Evolutionary conservation across 2,329 filamentous ascomycete genomes (phyloP).

Genomic region (Colletotrichum cereale): DNA sequence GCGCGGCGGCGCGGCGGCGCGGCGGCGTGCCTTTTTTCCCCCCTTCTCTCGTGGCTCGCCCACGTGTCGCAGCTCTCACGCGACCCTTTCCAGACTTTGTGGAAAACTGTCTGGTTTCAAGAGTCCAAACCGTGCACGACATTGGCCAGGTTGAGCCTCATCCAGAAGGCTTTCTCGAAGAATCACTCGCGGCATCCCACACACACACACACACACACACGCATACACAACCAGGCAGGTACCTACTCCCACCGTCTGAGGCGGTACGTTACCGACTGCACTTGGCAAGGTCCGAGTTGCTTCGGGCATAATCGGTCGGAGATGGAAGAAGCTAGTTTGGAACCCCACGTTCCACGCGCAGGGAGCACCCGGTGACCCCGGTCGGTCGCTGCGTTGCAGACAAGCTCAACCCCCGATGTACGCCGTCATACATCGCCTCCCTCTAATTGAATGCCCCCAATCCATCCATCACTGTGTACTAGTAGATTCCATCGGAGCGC

Average conservation of each 20-base stretch:
- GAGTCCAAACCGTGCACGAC: neutral
- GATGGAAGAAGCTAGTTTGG: slow-evolving; percentile 7
- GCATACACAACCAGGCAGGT: neutral
- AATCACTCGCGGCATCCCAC: neutral
- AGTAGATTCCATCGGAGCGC: neutral
- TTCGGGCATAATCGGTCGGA: slow-evolving; percentile 14
- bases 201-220: neutral
- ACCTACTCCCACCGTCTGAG: neutral
- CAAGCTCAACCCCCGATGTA: slow-evolving; percentile 26
- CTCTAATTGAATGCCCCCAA: neutral
- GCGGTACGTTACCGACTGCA: neutral
- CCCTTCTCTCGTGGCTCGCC: slow-evolving; percentile 1
- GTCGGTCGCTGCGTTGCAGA: neutral
- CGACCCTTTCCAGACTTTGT: neutral
- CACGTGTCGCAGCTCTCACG: slow-evolving; percentile 6
- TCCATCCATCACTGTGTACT: neutral
- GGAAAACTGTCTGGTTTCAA: neutral
- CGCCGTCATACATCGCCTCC: neutral
- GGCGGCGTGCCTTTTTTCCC: neutral
- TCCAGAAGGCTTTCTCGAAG: slow-evolving; percentile 8
- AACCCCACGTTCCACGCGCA: neutral
- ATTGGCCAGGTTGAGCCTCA: neutral
- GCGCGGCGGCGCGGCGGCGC: slow-evolving; percentile 7
- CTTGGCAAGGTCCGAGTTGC: slow-evolving; percentile 18
- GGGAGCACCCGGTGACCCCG: neutral